These are phyloP conservation scores for Scytalidium lignicola DNA, from an alignment of 2,329 filamentous ascomycete species.

Conservation along the genomic window DNA sequence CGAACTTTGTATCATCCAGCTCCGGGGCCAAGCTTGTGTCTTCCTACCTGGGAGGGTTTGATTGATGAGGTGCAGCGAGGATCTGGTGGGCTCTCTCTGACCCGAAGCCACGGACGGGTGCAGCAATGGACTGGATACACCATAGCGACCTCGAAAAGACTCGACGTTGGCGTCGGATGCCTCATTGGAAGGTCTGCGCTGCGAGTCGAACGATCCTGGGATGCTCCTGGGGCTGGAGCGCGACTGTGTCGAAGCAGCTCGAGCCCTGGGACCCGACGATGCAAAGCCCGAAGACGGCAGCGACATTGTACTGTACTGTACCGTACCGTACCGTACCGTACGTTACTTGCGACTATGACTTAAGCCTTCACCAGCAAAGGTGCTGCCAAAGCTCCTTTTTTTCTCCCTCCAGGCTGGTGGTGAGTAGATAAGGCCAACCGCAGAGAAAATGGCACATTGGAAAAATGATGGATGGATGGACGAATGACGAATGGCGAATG, in stretches of 20 bases:
- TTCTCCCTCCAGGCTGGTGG: too few relatives aligned
- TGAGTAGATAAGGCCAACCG: too few relatives aligned
- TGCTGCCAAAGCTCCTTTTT: not conserved
- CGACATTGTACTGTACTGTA: not conserved
- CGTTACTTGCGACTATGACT: not conserved
- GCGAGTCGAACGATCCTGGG: slow-evolving; percentile 15
- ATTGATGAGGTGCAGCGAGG: slow-evolving; percentile 63
- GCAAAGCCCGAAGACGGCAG: slow-evolving; percentile 14
- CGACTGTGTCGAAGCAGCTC: slow-evolving; percentile 17
- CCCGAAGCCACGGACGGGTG: slow-evolving; percentile 15
- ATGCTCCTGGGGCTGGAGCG: slow-evolving; percentile 23
- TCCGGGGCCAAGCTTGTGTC: too few relatives aligned
- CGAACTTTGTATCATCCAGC: too few relatives aligned
- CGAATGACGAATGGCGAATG: too few relatives aligned
- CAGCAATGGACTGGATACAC: slow-evolving; percentile 4
- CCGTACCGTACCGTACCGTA: too few relatives aligned
- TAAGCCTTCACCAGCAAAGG: not conserved
- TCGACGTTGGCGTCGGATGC: slow-evolving; percentile 16
- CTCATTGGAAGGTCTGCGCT: slow-evolving; percentile 11
- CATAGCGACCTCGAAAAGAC: slow-evolving; percentile 17
- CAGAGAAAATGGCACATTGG: too few relatives aligned
- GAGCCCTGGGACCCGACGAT: slow-evolving; percentile 11
- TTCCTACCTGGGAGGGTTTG: slow-evolving; percentile 52
- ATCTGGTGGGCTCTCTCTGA: slow-evolving; percentile 63
- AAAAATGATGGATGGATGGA: too few relatives aligned